Conservation (phyloP, 75 land plant species). For the Picea sitchensis region DNA sequence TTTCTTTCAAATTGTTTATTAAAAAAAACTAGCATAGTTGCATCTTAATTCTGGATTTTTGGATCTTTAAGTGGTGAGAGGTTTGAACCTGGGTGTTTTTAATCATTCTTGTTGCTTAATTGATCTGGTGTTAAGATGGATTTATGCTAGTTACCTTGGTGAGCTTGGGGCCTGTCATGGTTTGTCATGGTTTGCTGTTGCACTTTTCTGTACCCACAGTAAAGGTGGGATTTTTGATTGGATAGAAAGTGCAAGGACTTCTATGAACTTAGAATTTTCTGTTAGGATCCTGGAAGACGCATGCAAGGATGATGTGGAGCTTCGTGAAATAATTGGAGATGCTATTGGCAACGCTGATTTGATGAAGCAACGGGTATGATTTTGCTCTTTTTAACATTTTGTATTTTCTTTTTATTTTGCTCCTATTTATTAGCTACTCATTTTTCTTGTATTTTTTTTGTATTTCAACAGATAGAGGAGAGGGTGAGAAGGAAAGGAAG, state of each 20-base stretch:
- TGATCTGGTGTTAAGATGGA: background rate
- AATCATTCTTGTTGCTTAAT: too few relatives aligned
- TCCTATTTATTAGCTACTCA: background rate
- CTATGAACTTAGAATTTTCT: background rate
- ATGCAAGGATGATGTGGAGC: slow-evolving; percentile 73
- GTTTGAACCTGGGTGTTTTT: too few relatives aligned
- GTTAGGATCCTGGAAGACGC: slow-evolving; percentile 85
- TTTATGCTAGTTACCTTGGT: background rate
- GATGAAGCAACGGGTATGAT: slow-evolving; percentile 71
- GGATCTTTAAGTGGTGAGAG: background rate
- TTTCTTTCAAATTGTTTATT: too few relatives aligned
- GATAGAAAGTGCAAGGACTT: slow-evolving; percentile 1
- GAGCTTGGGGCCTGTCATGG: background rate
- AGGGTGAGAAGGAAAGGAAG: slow-evolving; percentile 79
- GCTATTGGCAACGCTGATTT: slow-evolving; percentile 88
- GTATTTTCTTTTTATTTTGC: background rate
- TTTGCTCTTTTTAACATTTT: background rate
- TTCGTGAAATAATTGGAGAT: slow-evolving; percentile 90
- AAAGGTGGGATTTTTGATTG: background rate
- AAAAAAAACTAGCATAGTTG: background rate
- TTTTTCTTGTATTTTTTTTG: background rate
- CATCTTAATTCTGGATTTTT: background rate
- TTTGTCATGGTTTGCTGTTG: background rate
- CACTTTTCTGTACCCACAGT: background rate
- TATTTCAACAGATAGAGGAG: slow-evolving; percentile 58